Percentiles rank a stretch among this genome's conserved stretches.
These are phyloP conservation scores for Blastomyces emzantsi DNA, from an alignment of 2,329 filamentous ascomycete genomes.

Conservation along the genomic window DNA sequence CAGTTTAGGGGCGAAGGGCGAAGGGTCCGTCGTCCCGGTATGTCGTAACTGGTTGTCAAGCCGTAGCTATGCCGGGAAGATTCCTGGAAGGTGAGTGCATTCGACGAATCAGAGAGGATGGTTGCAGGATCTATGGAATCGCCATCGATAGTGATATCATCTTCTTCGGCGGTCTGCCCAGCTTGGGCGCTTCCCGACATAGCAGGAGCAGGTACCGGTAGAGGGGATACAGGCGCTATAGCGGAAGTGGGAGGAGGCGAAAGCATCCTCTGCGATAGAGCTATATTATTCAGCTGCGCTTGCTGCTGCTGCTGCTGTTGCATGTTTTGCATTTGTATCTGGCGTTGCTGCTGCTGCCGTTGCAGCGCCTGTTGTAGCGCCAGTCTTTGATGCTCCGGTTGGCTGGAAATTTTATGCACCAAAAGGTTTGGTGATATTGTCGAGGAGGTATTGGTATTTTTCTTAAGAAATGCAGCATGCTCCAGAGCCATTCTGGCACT, in stretches of 20 bases:
- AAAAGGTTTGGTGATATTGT: neutral
- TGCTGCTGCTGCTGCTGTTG: slow-evolving; percentile 1
- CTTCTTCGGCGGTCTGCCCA: slow-evolving; percentile 10
- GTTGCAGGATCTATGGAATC: slow-evolving; percentile 12
- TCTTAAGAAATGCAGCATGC: neutral
- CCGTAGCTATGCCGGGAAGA: slow-evolving; percentile 33
- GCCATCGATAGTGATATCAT: slow-evolving; percentile 12
- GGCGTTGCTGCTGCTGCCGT: slow-evolving; percentile 5
- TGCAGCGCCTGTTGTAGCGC: slow-evolving; percentile 8
- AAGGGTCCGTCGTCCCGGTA: slow-evolving; percentile 32
- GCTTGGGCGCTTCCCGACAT: slow-evolving; percentile 4
- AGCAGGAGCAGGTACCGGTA: neutral
- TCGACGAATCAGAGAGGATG: slow-evolving; percentile 12
- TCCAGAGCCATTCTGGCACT: slow-evolving; percentile 7
- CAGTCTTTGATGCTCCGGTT: neutral
- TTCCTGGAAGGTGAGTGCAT: slow-evolving; percentile 26
- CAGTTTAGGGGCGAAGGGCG: slow-evolving; percentile 27
- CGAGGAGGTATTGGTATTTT: neutral
- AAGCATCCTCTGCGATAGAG: slow-evolving; percentile 1
- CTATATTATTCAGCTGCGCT: neutral
- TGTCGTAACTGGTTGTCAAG: slow-evolving; percentile 35
- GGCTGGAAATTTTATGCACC: neutral
- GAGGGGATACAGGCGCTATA: neutral
- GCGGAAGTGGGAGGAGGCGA: slow-evolving; percentile 1
- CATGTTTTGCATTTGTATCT: neutral